Evolutionary conservation across 495 filamentous ascomycete species (phyloP).

Genomic region (Neurospora cerealis): DNA sequence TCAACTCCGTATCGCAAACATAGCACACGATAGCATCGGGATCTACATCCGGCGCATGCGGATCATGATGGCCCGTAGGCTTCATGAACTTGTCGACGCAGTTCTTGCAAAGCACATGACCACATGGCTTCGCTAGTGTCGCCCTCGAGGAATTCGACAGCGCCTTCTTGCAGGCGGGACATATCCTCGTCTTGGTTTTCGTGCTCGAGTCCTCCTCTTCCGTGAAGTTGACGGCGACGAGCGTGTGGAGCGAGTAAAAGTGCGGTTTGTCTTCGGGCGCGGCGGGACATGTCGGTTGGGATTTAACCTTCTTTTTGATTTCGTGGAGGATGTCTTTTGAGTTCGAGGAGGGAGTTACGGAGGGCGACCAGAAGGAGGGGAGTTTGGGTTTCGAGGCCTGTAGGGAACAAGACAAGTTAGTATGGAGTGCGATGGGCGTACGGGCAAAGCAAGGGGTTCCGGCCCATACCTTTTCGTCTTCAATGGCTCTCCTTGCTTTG

Average conservation of each 20-base stretch:
- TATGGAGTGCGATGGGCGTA: neutral
- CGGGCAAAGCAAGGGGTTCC: neutral
- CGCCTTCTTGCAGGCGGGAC: constrained; percentile 81
- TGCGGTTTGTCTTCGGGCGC: constrained; percentile 62
- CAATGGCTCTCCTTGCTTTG: constrained; percentile 56
- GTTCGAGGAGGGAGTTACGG: constrained; percentile 59
- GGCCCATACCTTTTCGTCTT: constrained; percentile 58
- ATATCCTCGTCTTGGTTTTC: constrained; percentile 49
- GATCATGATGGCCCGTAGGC: constrained; percentile 45
- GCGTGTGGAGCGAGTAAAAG: constrained; percentile 67
- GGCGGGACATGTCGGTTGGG: constrained; percentile 70
- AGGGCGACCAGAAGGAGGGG: constrained; percentile 91
- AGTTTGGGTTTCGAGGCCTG: constrained; percentile 59
- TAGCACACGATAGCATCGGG: constrained; percentile 60
- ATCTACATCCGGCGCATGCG: constrained; percentile 49
- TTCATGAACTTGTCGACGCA: constrained; percentile 86
- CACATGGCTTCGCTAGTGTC: constrained; percentile 82
- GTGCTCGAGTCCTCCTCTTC: constrained; percentile 52
- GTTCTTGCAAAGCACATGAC: constrained; percentile 83
- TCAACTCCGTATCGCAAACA: constrained; percentile 78
- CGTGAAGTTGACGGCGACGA: constrained; percentile 72
- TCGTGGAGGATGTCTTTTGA: constrained; percentile 38
- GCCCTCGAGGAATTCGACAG: constrained; percentile 78
- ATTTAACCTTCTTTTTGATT: constrained; percentile 55
- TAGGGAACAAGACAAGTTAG: constrained; percentile 6